Conservation (phyloP, 805 yeast species). For the Starmerella bombi region DNA sequence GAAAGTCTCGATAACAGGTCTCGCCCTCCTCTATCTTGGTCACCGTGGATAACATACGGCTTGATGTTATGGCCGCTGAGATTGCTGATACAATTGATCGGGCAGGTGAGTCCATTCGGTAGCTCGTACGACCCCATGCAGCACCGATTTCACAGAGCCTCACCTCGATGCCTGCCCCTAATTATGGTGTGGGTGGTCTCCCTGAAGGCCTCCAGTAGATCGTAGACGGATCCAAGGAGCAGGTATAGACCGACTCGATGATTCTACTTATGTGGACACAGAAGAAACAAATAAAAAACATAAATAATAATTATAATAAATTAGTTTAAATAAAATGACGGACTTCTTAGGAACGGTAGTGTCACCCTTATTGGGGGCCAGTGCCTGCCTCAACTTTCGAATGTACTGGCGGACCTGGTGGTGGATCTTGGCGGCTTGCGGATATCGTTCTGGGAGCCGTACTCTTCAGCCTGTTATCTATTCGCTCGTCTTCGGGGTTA, state of each 20-base stretch:
- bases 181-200: constrained; percentile 93
- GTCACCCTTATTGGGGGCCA: constrained; percentile 93
- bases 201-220: constrained; percentile 67
- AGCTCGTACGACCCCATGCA: constrained; percentile 96
- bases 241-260: constrained; percentile 89
- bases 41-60: constrained; percentile 78
- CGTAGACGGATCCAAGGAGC: constrained; percentile 62
- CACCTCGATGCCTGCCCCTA: constrained; percentile 89
- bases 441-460: constrained; percentile 53
- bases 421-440: constrained; percentile 95
- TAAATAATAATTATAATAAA: too few species aligned
- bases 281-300: constrained; percentile 90
- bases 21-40: constrained; percentile 99
- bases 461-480: constrained; percentile 38
- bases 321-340: constrained; percentile 91
- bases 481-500: constrained; percentile 25
- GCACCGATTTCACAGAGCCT: constrained; percentile 91
- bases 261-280: constrained; percentile 93
- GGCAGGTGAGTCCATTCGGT: constrained; percentile 76
- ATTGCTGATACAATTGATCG: constrained; percentile 79
- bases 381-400: constrained; percentile 63
- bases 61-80: constrained; percentile 89
- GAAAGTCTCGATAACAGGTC: constrained; percentile 94
- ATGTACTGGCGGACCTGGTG: constrained; percentile 78
- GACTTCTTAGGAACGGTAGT: constrained; percentile 64